Base-by-base conservation (phyloP, 306 rosid genomes). In the Quercus cerris region DNA sequence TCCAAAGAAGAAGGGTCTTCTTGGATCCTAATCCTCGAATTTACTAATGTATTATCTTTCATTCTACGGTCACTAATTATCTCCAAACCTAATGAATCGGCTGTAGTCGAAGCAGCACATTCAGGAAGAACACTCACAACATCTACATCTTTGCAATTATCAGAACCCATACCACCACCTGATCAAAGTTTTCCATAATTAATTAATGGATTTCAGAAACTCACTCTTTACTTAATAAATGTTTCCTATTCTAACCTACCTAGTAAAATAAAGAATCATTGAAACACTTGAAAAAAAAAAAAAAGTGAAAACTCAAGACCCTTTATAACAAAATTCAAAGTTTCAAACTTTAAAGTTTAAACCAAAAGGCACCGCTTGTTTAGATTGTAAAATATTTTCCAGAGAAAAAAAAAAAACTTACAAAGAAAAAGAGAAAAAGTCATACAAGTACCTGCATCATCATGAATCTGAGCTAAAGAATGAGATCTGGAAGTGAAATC, bases 41-140 rank as follows among this genome's bases (percentile, higher is more conserved):
- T 72, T 22, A 56, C 74, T 61, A 5, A 73, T 20, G 86, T 55
- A 76, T 82, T 86, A 30, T 81, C 89, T 86, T 87, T 87, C 81
- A 80, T 73, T 68, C 87, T 77, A 56, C 70, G 85, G 35, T 88
- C 92, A 63, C 66, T 83, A 77, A 73, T 62, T 74, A 85, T 89
- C 77, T 90, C 93, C 12, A 82, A 52, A 30, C 84, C 86, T 22
- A 85, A 81, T 19, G 81, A 71, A 62, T 81, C 82, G 58, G 86
- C 80, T 56, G 83, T 71, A 55, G 82, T 75, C 58, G 86, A 88
- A 77, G 87, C 77, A 15, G 90, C 78, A 81, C 85, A 92, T 57
- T 89, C 91, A 46, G 97, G 92, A 84, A 85, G 89, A 69, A 94
- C 85, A 59, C 94, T 94, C 84, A 93, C 95, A 80, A 95, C 92